These are phyloP conservation scores for Blastobotrys raffinosifermentans DNA, from an alignment of 1,139 yeast genomes.

Conservation along the genomic window DNA sequence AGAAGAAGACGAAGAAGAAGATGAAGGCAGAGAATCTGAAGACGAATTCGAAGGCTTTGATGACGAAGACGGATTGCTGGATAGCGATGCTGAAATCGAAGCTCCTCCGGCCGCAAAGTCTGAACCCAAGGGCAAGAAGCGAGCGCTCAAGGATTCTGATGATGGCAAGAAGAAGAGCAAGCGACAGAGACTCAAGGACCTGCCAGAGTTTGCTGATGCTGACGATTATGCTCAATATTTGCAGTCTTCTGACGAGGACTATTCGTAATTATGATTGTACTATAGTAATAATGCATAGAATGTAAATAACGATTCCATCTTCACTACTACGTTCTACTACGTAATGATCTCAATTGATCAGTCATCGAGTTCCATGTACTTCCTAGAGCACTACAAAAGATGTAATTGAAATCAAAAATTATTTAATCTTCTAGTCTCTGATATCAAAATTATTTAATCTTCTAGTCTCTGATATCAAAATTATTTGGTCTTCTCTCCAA, in stretches of 20 bases:
- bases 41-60: slow-evolving; percentile 33
- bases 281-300: neutral
- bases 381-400: neutral
- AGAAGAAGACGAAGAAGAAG: slow-evolving; percentile 17
- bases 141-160: slow-evolving; percentile 26
- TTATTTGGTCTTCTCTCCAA: too few species aligned
- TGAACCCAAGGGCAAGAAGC: slow-evolving; percentile 23
- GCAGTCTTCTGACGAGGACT: slow-evolving; percentile 36
- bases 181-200: slow-evolving; percentile 54
- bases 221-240: slow-evolving; percentile 81
- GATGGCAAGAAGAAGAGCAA: slow-evolving; percentile 38
- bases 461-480: too few species aligned
- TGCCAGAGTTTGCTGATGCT: slow-evolving; percentile 86
- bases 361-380: neutral
- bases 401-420: too few species aligned
- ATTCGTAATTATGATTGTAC: slow-evolving; percentile 6
- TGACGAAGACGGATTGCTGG: slow-evolving; percentile 25
- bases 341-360: neutral
- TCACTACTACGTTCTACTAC: too few species aligned
- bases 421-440: too few species aligned
- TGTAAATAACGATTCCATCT: too few species aligned
- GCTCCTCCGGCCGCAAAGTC: slow-evolving; percentile 15
- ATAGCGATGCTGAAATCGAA: slow-evolving; percentile 19
- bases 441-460: too few species aligned
- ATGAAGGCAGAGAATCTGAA: slow-evolving; percentile 30